These are phyloP conservation scores for Isoetes taiwanensis DNA, from an alignment of 75 land plant genomes.

Conservation along the genomic window DNA sequence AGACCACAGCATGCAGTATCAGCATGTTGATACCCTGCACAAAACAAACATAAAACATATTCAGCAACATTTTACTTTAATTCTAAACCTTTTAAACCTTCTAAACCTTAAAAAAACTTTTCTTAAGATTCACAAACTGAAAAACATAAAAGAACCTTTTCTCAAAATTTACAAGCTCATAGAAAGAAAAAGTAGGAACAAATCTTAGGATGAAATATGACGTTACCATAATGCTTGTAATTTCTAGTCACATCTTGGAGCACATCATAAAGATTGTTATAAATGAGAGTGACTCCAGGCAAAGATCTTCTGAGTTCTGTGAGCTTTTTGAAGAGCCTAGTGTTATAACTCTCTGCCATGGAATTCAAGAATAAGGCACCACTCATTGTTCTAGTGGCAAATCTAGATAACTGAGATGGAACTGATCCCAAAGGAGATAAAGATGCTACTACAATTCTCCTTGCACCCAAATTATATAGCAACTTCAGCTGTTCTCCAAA, in stretches of 20 bases:
- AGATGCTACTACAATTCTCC: background rate
- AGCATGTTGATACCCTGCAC: background rate
- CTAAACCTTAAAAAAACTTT: background rate
- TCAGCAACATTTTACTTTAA: background rate
- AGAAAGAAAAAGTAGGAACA: no score
- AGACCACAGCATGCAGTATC: constrained; percentile 5
- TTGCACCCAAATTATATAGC: background rate
- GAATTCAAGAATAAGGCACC: background rate
- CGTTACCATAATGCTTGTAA: background rate
- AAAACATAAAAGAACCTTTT: background rate
- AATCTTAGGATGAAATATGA: no score
- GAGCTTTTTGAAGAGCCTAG: constrained; percentile 1
- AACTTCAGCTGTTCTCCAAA: background rate
- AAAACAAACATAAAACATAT: background rate
- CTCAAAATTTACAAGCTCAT: background rate
- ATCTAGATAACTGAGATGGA: background rate
- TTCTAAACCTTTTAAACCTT: background rate
- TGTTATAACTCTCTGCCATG: background rate
- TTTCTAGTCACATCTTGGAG: background rate
- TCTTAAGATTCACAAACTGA: background rate
- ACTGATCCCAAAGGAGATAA: constrained; percentile 1
- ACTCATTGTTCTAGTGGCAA: background rate
- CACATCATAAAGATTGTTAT: constrained; percentile 3
- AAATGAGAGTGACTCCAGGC: background rate
- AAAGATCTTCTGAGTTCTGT: background rate